A percentile compares a stretch with the other conserved stretches of the same genome.
Conservation (phyloP, 2,329 filamentous ascomycete species). For the Amauroascus verrucosus region DNA sequence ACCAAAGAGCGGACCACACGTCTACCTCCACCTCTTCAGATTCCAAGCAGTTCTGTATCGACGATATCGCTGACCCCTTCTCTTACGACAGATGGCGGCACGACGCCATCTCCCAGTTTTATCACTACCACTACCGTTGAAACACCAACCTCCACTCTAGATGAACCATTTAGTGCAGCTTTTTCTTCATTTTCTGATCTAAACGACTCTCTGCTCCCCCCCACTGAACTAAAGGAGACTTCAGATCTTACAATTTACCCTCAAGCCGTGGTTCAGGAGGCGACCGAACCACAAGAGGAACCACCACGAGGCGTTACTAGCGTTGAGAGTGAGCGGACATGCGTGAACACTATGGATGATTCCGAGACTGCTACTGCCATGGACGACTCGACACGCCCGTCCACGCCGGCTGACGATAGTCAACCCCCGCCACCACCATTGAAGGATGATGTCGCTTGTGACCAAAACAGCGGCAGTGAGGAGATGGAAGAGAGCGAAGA, state of each 20-base stretch:
- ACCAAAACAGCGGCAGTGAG: constrained; percentile 51
- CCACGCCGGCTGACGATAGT: constrained; percentile 34
- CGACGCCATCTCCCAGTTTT: constrained; percentile 29
- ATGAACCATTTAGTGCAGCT: constrained; percentile 15
- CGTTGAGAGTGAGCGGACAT: constrained; percentile 68
- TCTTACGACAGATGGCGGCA: constrained; percentile 26
- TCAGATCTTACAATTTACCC: constrained; percentile 6
- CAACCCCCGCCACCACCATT: constrained; percentile 47
- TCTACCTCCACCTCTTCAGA: constrained; percentile 38
- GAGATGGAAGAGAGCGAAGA: constrained; percentile 74
- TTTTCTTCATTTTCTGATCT: constrained; percentile 14
- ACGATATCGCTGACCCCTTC: constrained; percentile 25
- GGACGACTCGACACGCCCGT: neutral
- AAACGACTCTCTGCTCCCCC: constrained; percentile 17
- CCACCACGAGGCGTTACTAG: constrained; percentile 61
- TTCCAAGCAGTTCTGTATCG: constrained; percentile 30
- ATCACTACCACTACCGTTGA: constrained; percentile 30
- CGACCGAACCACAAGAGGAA: constrained; percentile 38
- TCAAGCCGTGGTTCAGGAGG: neutral
- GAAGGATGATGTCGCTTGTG: constrained; percentile 57
- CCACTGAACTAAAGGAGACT: constrained; percentile 2
- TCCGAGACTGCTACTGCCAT: constrained; percentile 82
- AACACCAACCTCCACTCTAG: constrained; percentile 25
- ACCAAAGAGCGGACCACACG: constrained; percentile 20
- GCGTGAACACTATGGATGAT: constrained; percentile 59